Evolutionary conservation across 176 grass and related monocot species (phyloP).

Genomic region (Carex cristatella): DNA sequence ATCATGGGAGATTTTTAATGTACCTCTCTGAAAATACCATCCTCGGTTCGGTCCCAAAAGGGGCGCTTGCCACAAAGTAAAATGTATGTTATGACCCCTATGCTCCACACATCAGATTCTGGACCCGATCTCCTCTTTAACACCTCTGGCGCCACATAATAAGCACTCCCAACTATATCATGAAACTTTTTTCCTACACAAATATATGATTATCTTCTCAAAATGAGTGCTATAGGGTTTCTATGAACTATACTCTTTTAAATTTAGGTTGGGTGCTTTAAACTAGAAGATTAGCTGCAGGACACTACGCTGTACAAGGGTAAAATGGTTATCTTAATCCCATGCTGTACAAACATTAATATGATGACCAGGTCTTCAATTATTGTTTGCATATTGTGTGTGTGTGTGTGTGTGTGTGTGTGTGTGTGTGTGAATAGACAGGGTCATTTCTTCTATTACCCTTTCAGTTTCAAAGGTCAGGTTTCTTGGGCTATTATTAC

Average conservation of each 20-base stretch:
- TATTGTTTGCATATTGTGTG: neutral
- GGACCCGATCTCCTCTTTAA: constrained; percentile 83
- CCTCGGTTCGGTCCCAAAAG: constrained; percentile 99
- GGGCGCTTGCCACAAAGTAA: constrained; percentile 93
- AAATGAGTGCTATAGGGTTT: neutral
- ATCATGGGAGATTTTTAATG: neutral
- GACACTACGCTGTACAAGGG: neutral
- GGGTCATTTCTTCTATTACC: neutral
- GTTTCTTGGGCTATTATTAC: too few species aligned
- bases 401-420: neutral
- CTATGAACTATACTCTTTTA: neutral
- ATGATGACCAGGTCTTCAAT: neutral
- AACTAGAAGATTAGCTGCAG: neutral
- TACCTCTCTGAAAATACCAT: constrained; percentile 99
- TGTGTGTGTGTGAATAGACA: neutral
- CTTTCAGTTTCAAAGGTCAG: too few species aligned
- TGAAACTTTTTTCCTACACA: constrained; percentile 76
- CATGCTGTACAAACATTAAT: neutral
- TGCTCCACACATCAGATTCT: constrained; percentile 98
- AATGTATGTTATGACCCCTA: constrained; percentile 99
- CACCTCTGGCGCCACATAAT: constrained; percentile 99
- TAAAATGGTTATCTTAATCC: neutral
- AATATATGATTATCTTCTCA: constrained; percentile 8
- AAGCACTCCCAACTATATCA: constrained; percentile 97
- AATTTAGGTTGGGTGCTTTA: neutral